A percentile compares a stretch with the other conserved stretches of the same genome.
Conservation (phyloP, 2,329 filamentous ascomycete genomes). For the Parafenestella ontariensis region DNA sequence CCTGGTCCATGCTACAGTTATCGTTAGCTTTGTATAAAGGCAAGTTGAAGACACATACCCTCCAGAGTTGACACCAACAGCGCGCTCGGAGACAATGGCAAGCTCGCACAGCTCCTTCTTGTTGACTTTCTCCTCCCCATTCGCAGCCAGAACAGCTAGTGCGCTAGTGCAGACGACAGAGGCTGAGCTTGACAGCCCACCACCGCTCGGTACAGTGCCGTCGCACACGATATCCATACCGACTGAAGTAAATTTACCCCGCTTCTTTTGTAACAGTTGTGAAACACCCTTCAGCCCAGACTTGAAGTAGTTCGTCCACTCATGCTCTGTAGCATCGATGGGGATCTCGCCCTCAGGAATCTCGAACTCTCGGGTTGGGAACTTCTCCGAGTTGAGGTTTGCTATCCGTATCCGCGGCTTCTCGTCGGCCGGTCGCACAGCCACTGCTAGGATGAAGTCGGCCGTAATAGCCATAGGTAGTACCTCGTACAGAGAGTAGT, state of each 20-base stretch:
- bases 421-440: constrained; percentile 60
- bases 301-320: constrained; percentile 99
- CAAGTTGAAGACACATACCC: constrained; percentile 63
- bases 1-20: constrained; percentile 84
- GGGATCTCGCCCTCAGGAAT: constrained; percentile 65
- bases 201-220: constrained; percentile 89
- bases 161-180: constrained; percentile 92
- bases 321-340: constrained; percentile 84
- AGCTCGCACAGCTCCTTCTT: constrained; percentile 93
- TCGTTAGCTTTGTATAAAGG: constrained; percentile 24
- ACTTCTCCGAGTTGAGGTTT: constrained; percentile 79
- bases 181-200: constrained; percentile 90
- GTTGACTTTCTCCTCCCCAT: constrained; percentile 78
- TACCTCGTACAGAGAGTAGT: constrained; percentile 96
- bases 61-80: constrained; percentile 95
- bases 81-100: constrained; percentile 91
- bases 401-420: constrained; percentile 73
- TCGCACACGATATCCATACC: constrained; percentile 91
- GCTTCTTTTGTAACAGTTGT: constrained; percentile 73
- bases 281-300: constrained; percentile 84
- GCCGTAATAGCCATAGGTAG: constrained; percentile 94
- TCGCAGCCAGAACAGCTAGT: constrained; percentile 84
- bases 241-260: constrained; percentile 70
- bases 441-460: constrained; percentile 87
- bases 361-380: constrained; percentile 76